phyloP scores from a whole-genome alignment of 2,329 filamentous ascomycete genomes.

The Cladosporium halotolerans region DNA sequence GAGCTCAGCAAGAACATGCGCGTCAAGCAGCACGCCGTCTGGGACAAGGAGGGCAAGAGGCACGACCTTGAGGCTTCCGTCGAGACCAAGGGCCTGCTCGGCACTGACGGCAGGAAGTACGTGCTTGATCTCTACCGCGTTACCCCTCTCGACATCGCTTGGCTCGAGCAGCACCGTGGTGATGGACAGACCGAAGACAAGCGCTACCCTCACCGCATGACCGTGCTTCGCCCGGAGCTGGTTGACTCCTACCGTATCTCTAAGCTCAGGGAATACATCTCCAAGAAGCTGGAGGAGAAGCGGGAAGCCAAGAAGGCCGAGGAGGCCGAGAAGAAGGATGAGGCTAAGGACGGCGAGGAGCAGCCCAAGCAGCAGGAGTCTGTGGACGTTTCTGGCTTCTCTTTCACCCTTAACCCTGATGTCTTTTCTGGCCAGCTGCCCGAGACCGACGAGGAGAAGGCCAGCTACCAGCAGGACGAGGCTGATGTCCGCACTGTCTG shows the following conservation, averaged over 20 bases:
- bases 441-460: slow-evolving; percentile 85
- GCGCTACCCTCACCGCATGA: slow-evolving; percentile 91
- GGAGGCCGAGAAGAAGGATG: slow-evolving; percentile 17
- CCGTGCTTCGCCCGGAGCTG: slow-evolving; percentile 82
- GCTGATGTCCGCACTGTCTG: slow-evolving; percentile 80
- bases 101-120: slow-evolving; percentile 94
- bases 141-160: slow-evolving; percentile 81
- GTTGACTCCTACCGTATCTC: slow-evolving; percentile 77
- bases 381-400: slow-evolving; percentile 81
- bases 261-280: slow-evolving; percentile 86
- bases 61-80: slow-evolving; percentile 93
- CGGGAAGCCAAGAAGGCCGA: slow-evolving; percentile 34
- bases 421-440: slow-evolving; percentile 89
- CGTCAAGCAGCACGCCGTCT: slow-evolving; percentile 91
- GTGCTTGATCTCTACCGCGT: slow-evolving; percentile 95
- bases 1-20: slow-evolving; percentile 85
- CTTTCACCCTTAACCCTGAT: slow-evolving; percentile 86
- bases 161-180: slow-evolving; percentile 72
- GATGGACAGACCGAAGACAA: slow-evolving; percentile 45
- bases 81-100: slow-evolving; percentile 95
- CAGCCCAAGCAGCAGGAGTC: slow-evolving; percentile 49
- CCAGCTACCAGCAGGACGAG: slow-evolving; percentile 75
- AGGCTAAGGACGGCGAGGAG: slow-evolving; percentile 24
- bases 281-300: slow-evolving; percentile 65
- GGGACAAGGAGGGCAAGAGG: slow-evolving; percentile 90